These are phyloP conservation scores for Zea luxurians DNA, from an alignment of 176 grass and related monocot species.

Conservation along the genomic window DNA sequence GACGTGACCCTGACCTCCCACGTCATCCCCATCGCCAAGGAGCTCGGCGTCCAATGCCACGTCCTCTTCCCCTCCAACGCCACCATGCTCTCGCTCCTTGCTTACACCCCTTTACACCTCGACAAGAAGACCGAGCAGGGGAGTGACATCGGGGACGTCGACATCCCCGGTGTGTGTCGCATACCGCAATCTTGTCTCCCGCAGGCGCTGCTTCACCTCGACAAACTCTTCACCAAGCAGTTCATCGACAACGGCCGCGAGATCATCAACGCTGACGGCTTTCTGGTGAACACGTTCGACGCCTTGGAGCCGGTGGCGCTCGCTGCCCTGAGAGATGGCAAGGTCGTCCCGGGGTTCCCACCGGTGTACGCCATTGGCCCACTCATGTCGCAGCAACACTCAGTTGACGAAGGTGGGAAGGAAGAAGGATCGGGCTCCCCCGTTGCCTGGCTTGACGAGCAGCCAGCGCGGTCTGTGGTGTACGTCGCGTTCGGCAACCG, in stretches of 20 bases:
- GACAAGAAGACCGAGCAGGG: not conserved
- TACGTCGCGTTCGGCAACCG: conserved; percentile 76
- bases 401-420: not conserved
- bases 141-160: conserved; percentile 38
- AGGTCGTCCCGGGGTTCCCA: conserved; percentile 36
- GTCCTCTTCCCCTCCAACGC: conserved; percentile 55
- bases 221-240: conserved; percentile 55
- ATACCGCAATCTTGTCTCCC: conserved; percentile 30
- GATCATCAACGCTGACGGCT: conserved; percentile 31
- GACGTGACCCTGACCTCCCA: conserved; percentile 41
- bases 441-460: conserved; percentile 47
- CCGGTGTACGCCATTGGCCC: conserved; percentile 47
- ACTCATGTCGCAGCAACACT: not conserved
- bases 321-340: conserved; percentile 43
- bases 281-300: conserved; percentile 60
- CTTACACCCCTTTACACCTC: conserved; percentile 41
- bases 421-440: not conserved
- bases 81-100: conserved; percentile 56
- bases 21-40: conserved; percentile 39
- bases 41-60: conserved; percentile 43
- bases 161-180: conserved; percentile 36
- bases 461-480: conserved; percentile 58
- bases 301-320: conserved; percentile 53
- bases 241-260: conserved; percentile 48
- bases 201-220: conserved; percentile 31